Evolutionary conservation across 1,284 basidiomycete species (phyloP), one percentile per base, ranked within the genome.

Genomic region (Pyrrhoderma lamaoense): DNA sequence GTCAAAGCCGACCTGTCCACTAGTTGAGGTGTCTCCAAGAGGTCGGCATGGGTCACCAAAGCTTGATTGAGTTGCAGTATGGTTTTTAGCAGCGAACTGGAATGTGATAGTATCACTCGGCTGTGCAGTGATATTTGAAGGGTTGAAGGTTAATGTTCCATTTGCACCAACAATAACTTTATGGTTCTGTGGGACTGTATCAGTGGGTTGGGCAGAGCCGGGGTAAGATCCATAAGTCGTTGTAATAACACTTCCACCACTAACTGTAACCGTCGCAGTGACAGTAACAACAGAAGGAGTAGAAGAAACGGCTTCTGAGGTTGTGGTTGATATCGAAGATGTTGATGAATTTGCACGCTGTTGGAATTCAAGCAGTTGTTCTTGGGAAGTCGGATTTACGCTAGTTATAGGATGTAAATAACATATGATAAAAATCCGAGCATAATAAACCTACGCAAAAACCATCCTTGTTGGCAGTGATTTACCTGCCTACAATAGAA

Each of bases 61-160:
- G 44, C 71, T 73, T 55, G 77, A 80, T 57, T 76, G 74, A 8
- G 80, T 82, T 34, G 70, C 75, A 3, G 71, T 74, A 61, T 75
- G 72, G 60, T 72, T 72, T 59, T 68, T 69, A 52, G 62, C 60
- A 42, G 51, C 38, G 67, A 83, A 83, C 59, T 76, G 70, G 66
- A 85, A 82, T 8, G 75, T 79, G 56, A 84, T 68, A 2, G 75
- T 79, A 60, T 83, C 81, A 5, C 80, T 77, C 42, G 71, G 70
- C 2, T 67, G 37, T 0, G 78, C 78, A n/a, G 62, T 71, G 56
- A 80, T 58, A 57, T 75, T 75, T 27, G 62, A 40, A 2, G 77
- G 77, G 49, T 59, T 63, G 66, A 71, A 81, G 57, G 76, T 43
- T 7, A 52, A 39, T n/a, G 46, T 21, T 25, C 31, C 16, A 22